These are phyloP conservation scores for Harrya chromipes DNA, from an alignment of 768 basidiomycete genomes.

Conservation along the genomic window DNA sequence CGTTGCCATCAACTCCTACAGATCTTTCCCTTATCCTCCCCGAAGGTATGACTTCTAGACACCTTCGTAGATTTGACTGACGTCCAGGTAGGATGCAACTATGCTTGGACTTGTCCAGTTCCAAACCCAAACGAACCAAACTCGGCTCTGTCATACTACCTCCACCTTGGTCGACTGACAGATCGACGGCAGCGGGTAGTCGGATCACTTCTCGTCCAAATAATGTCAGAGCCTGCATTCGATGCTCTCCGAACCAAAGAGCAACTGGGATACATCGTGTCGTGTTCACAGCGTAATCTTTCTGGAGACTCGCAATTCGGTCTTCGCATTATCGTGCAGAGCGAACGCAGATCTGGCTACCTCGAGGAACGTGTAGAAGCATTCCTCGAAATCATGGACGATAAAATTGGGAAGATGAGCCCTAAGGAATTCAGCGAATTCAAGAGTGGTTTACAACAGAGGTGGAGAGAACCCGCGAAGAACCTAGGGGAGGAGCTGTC, in stretches of 20 bases:
- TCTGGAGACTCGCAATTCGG: slow-evolving; percentile 70
- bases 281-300: slow-evolving; percentile 52
- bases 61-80: slow-evolving; percentile 8
- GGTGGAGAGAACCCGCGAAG: slow-evolving; percentile 84
- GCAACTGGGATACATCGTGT: slow-evolving; percentile 93
- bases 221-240: slow-evolving; percentile 90
- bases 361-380: slow-evolving; percentile 87
- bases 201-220: slow-evolving; percentile 72
- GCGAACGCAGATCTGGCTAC: slow-evolving; percentile 74
- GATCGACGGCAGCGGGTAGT: slow-evolving; percentile 65
- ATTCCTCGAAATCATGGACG: slow-evolving; percentile 76
- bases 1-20: slow-evolving; percentile 40
- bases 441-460: slow-evolving; percentile 70
- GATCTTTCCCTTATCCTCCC: slow-evolving; percentile 63
- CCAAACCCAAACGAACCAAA: slow-evolving; percentile 87
- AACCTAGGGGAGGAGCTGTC: slow-evolving; percentile 79
- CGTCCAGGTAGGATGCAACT: slow-evolving; percentile 57
- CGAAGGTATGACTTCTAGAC: slow-evolving; percentile 43
- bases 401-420: slow-evolving; percentile 63
- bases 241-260: slow-evolving; percentile 89
- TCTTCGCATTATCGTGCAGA: slow-evolving; percentile 82
- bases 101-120: slow-evolving; percentile 60
- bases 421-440: slow-evolving; percentile 76
- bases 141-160: slow-evolving; percentile 81
- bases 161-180: slow-evolving; percentile 68